Evolutionary conservation across 192 early-diverging fungal species (phyloP).

Genomic region (Chytriomyces sp.): DNA sequence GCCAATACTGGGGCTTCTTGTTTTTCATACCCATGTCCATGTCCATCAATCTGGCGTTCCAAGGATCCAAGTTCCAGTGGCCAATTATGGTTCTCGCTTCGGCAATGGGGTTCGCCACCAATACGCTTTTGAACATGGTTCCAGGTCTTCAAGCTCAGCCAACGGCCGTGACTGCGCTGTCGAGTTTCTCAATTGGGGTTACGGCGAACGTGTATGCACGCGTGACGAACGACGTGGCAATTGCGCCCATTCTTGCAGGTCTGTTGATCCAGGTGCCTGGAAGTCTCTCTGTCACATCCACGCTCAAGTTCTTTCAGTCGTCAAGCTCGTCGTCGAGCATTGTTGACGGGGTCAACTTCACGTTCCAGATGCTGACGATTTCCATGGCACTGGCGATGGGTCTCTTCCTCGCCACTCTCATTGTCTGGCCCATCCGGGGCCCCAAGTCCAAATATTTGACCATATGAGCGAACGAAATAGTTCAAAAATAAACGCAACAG

Average conservation of each 20-base stretch:
- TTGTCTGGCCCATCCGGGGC: slow-evolving; percentile 53
- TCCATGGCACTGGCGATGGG: slow-evolving; percentile 46
- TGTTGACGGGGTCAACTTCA: slow-evolving; percentile 42
- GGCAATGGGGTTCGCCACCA: slow-evolving; percentile 71
- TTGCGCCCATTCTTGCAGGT: slow-evolving; percentile 82
- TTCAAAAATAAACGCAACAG: neutral
- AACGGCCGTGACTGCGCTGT: slow-evolving; percentile 56
- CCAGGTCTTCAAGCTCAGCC: slow-evolving; percentile 52
- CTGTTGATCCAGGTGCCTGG: slow-evolving; percentile 85
- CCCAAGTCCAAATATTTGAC: slow-evolving; percentile 53
- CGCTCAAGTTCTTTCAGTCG: slow-evolving; percentile 60
- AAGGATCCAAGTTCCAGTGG: slow-evolving; percentile 63
- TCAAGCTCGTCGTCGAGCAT: neutral
- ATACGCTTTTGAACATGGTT: slow-evolving; percentile 62
- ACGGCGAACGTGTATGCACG: slow-evolving; percentile 77
- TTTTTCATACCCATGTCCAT: slow-evolving; percentile 62
- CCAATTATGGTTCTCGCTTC: slow-evolving; percentile 69
- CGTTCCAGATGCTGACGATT: slow-evolving; percentile 52
- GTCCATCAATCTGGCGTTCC: slow-evolving; percentile 62
- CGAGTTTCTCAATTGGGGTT: slow-evolving; percentile 79
- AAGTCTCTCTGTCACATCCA: slow-evolving; percentile 68
- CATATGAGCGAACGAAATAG: slow-evolving; percentile 24
- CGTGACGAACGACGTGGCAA: slow-evolving; percentile 72
- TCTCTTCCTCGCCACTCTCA: slow-evolving; percentile 48
- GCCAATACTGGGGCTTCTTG: slow-evolving; percentile 58